These are phyloP conservation scores for Allium fistulosum DNA, from an alignment of 106 monocot genomes.

Conservation along the genomic window DNA sequence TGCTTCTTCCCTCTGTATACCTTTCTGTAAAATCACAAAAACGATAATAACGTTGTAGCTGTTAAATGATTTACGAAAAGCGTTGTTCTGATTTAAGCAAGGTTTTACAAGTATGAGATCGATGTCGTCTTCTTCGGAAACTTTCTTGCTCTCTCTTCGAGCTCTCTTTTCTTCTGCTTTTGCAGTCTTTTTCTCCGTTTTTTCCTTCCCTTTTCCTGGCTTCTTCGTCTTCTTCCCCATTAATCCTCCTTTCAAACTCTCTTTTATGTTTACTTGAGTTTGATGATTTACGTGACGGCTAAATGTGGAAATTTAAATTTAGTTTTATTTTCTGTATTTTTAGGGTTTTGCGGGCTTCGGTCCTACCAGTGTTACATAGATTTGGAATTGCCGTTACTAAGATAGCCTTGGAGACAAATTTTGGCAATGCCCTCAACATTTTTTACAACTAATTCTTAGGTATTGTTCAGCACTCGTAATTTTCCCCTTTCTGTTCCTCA, in stretches of 20 bases:
- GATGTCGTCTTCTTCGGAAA: slow-evolving; percentile 94
- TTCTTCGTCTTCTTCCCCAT: slow-evolving; percentile 99
- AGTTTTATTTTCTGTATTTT: too few species aligned
- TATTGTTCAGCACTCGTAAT: too few species aligned
- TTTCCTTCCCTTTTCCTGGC: slow-evolving; percentile 91
- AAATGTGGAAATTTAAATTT: too few species aligned
- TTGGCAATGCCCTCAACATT: too few species aligned
- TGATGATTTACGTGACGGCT: too few species aligned
- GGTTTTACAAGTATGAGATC: slow-evolving; percentile 77
- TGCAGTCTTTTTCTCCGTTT: slow-evolving; percentile 95
- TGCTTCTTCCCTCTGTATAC: slow-evolving; percentile 95
- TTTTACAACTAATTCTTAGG: too few species aligned
- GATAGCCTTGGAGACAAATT: too few species aligned
- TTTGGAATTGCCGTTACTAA: too few species aligned
- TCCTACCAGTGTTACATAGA: too few species aligned
- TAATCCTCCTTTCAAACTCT: neutral
- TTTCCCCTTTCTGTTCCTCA: too few species aligned
- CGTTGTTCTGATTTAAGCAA: neutral
- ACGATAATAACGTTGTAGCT: neutral
- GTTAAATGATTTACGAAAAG: neutral
- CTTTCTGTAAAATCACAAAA: slow-evolving; percentile 36
- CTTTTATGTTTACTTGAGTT: too few species aligned
- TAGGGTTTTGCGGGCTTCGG: too few species aligned
- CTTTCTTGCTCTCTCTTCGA: slow-evolving; percentile 74
- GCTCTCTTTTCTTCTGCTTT: slow-evolving; percentile 90